Evolutionary conservation across 1,284 basidiomycete genomes (phyloP).

Genomic region (Moesziomyces sp.): DNA sequence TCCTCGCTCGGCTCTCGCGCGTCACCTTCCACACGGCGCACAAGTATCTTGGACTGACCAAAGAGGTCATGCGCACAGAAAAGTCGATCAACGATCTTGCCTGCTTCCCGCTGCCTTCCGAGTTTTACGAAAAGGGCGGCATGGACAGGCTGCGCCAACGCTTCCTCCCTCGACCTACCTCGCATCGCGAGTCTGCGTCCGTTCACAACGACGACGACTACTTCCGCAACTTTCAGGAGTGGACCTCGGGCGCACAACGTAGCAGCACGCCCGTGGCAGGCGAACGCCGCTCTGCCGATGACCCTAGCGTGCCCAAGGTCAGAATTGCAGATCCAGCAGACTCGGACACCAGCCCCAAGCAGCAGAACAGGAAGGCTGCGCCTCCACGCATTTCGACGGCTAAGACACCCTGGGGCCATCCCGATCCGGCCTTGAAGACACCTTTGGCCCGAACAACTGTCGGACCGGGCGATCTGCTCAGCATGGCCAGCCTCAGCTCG

Average conservation of each 20-base stretch:
- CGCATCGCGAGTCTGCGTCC: slow-evolving; percentile 33
- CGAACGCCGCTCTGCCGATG: neutral
- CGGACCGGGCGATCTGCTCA: slow-evolving; percentile 71
- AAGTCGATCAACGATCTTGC: slow-evolving; percentile 96
- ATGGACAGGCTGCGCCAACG: slow-evolving; percentile 87
- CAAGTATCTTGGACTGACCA: slow-evolving; percentile 92
- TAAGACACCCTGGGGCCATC: slow-evolving; percentile 59
- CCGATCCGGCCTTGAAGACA: slow-evolving; percentile 60
- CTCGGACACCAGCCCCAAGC: slow-evolving; percentile 20
- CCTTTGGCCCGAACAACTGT: slow-evolving; percentile 60
- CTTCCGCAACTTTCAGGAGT: slow-evolving; percentile 48
- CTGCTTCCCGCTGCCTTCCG: slow-evolving; percentile 87
- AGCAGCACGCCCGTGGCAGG: slow-evolving; percentile 39
- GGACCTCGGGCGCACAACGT: slow-evolving; percentile 30
- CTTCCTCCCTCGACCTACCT: slow-evolving; percentile 69
- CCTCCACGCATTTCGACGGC: slow-evolving; percentile 14
- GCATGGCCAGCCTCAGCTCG: slow-evolving; percentile 68
- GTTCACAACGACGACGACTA: slow-evolving; percentile 45
- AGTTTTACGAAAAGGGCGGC: slow-evolving; percentile 94
- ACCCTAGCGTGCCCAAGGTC: slow-evolving; percentile 18
- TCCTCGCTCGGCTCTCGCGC: slow-evolving; percentile 91
- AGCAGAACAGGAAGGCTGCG: slow-evolving; percentile 7
- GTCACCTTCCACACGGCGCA: slow-evolving; percentile 96
- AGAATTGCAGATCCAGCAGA: slow-evolving; percentile 20
- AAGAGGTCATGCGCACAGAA: slow-evolving; percentile 94